Evolutionary conservation across 139 green algal species (phyloP).

Genomic region (Prasinococcaceae sp.): DNA sequence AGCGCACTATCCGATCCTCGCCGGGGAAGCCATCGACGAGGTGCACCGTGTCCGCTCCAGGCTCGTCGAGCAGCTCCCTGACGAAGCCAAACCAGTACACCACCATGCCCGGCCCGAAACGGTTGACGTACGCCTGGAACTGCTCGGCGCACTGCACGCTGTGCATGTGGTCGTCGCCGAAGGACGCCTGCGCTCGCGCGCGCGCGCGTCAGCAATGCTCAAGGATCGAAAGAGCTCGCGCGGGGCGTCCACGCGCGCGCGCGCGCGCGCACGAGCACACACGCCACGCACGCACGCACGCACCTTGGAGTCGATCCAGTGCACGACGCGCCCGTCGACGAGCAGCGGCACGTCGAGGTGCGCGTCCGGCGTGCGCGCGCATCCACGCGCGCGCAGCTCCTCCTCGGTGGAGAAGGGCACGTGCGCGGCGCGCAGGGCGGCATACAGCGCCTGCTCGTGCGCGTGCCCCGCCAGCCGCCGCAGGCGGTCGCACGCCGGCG

Average conservation of each 20-base stretch:
- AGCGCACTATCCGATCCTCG: constrained; percentile 20
- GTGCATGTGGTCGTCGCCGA: constrained; percentile 60
- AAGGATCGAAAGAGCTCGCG: too few species aligned
- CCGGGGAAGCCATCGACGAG: constrained; percentile 42
- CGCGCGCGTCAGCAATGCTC: too few species aligned
- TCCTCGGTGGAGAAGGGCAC: constrained; percentile 64
- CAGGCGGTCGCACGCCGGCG: too few species aligned
- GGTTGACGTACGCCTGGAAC: constrained; percentile 26
- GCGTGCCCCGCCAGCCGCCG: too few species aligned
- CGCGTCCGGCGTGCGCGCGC: constrained; percentile 72
- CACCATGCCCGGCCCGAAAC: constrained; percentile 70
- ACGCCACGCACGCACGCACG: too few species aligned
- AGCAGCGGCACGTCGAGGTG: constrained; percentile 59
- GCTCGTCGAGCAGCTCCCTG: constrained; percentile 32
- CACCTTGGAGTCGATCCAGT: constrained; percentile 93
- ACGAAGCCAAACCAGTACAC: constrained; percentile 86
- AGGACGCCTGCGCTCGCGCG: too few species aligned
- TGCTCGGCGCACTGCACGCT: constrained; percentile 13
- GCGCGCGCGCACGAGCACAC: too few species aligned
- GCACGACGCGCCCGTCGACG: constrained; percentile 45
- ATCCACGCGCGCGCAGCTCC: constrained; percentile 49
- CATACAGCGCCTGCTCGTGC: too few species aligned
- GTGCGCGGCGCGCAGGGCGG: constrained; percentile 31
- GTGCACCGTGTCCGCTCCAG: constrained; percentile 29
- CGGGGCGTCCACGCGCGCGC: too few species aligned